A percentile compares a stretch with the other conserved stretches of the same genome.
These are phyloP conservation scores for Porpolomopsis calyptriformis DNA, from an alignment of 768 basidiomycete species.

Conservation along the genomic window DNA sequence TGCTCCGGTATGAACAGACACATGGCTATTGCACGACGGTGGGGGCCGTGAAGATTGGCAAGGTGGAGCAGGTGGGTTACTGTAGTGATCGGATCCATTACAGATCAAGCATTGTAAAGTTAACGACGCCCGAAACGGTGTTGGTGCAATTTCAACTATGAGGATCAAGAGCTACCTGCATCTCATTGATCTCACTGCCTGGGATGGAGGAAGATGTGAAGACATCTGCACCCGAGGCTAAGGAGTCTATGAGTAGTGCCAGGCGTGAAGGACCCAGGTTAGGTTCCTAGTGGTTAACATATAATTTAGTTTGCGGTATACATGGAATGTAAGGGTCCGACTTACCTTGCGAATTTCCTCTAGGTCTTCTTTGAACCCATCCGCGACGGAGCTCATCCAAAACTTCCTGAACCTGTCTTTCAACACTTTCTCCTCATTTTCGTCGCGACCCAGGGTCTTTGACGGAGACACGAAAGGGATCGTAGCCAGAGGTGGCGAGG, in stretches of 20 bases:
- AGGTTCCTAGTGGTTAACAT: constrained; percentile 33
- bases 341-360: constrained; percentile 72
- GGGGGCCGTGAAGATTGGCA: too few species aligned
- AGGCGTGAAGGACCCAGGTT: constrained; percentile 59
- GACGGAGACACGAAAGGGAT: constrained; percentile 45
- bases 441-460: constrained; percentile 18
- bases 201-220: constrained; percentile 36
- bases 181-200: constrained; percentile 43
- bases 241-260: constrained; percentile 68
- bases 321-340: constrained; percentile 2
- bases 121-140: too few species aligned
- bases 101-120: too few species aligned
- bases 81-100: too few species aligned
- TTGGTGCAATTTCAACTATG: background rate
- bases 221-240: constrained; percentile 69
- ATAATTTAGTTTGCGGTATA: background rate
- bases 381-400: constrained; percentile 78
- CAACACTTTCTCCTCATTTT: constrained; percentile 40
- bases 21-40: too few species aligned
- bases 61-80: too few species aligned
- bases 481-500: constrained; percentile 33
- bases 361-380: constrained; percentile 77
- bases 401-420: constrained; percentile 69
- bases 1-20: too few species aligned
- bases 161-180: constrained; percentile 56